Base-by-base conservation (phyloP, 768 basidiomycete genomes). In the Amanita jacksonii region DNA sequence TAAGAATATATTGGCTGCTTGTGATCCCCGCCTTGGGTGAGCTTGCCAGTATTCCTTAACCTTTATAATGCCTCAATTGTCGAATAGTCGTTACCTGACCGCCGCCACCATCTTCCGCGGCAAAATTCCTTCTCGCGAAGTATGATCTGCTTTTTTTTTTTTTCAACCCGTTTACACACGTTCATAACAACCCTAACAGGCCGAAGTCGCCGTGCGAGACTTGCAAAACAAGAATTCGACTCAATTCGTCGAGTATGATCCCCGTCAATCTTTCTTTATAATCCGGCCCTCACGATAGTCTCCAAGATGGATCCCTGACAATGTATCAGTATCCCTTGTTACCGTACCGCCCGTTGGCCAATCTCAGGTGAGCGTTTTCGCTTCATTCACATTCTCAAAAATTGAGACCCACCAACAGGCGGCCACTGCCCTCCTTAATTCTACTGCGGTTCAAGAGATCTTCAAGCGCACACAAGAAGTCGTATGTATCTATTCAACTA, bases 51-150 rank as follows among this genome's bases (percentile, higher is more conserved):
- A 33, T 15, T 20, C 13, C 12, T 12, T 15, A 22, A 42, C 32
- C 24, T 31, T 24, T 18, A 8, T 8, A 4, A 19, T 32, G 13
- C 20, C 1, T 13, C 19, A 25, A 40, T n/a, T 19, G 8, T 23
- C 25, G 12, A 41, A 13, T 49, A 87, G 88, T 20, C 85, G 85
- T 33, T 93, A 88, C 62, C 66, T 94, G 31, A 92, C 91, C 0
- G 85, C 85, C 7, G 86, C 88, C 3, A 81, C 80, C 4, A 89
- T 90, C 48, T 92, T 87, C 76, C 77, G 91, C 46, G 91, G 89
- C 24, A 75, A 81, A 33, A 69, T 93, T 25, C 71, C 84, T 30
- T 87, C 85, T 15, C 72, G 78, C 57, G 91, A 91, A 63, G 88
- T 87, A 62, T 57, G 78, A 69, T 62, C 53, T 61, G 58, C 51